Evolutionary conservation across 257 asterid species (phyloP), one percentile per base, ranked within the genome.

Genomic region (Paraleonurus japonicus): DNA sequence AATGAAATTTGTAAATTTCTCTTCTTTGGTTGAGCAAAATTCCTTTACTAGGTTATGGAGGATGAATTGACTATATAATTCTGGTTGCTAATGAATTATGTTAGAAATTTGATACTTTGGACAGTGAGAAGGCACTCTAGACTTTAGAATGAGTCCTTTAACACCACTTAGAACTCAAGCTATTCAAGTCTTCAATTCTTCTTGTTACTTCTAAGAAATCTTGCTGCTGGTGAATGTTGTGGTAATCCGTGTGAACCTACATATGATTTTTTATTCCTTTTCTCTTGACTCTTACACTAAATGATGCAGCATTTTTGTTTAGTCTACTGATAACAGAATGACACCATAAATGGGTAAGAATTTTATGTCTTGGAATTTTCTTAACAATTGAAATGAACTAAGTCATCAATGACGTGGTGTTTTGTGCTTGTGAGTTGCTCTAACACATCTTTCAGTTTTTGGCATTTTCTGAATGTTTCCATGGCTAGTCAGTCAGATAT

Each of bases 401-500:
- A 32, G 26, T 64, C 54, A 59, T 70, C 61, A 45, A 13, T 51
- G 26, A 67, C 59, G 57, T 63, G 27, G 19, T 64, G 51, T 64
- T 37, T 67, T 82, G 67, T 76, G 64, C 71, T 65, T 69, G 24
- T 51, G 59, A 73, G 60, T 71, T 7, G 60, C 69, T 73, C 8
- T 11, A 67, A 22, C 73, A 61, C 67, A 62, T 61, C 53, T 68
- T 62, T 26, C 65, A 69, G 17, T 68, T 71, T 65, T 67, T 61
- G 76, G 82, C 80, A 65, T 72, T 81, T 81, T 77, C 96, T 94
- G 90, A 94, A 81, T 85, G 78, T 81, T 85, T 78, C 67, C 81
- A 82, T 88, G 96, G 95, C 90, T 94, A 88, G 95, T 88, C 92
- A 94, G 98, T 87, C 98, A 63, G 97, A 90, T 77, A 89, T 94